phyloP scores from a whole-genome alignment of 73 alveolate genomes.

The Stentor roeselii region DNA sequence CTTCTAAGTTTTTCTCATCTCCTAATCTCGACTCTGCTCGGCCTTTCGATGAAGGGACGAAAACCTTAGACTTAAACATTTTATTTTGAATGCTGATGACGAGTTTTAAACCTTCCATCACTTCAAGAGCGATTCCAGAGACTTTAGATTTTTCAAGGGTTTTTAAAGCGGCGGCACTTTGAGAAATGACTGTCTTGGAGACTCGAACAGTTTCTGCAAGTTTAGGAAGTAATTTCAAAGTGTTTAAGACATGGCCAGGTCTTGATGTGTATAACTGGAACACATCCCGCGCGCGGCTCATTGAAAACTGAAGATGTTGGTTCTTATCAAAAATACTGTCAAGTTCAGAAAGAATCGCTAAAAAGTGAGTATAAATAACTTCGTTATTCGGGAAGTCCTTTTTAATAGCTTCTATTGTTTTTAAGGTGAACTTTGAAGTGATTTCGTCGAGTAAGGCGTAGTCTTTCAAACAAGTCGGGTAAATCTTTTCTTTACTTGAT shows the following conservation, averaged over 20 bases:
- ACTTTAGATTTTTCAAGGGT: no score
- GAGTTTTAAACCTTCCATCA: not conserved
- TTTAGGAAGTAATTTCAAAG: not conserved
- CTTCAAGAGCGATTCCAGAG: not conserved
- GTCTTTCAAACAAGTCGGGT: not conserved
- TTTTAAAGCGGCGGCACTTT: not conserved
- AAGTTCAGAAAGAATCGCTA: not conserved
- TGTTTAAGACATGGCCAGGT: constrained; percentile 17
- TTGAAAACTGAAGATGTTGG: not conserved
- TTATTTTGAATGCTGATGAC: not conserved
- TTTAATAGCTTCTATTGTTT: not conserved
- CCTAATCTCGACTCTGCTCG: not conserved
- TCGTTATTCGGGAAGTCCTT: not conserved
- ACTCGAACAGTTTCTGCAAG: not conserved
- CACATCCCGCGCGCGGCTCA: not conserved
- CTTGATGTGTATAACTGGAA: not conserved
- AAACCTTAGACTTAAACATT: not conserved
- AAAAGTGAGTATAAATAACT: not conserved
- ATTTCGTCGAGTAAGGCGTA: not conserved
- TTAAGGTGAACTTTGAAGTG: not conserved
- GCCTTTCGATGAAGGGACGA: not conserved
- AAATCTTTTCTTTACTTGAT: not conserved
- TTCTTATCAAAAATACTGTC: not conserved
- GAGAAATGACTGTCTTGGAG: not conserved
- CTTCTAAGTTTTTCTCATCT: not conserved